Evolutionary conservation across 345 rosid genomes (phyloP).

Genomic region (Eucalyptus paniculata): DNA sequence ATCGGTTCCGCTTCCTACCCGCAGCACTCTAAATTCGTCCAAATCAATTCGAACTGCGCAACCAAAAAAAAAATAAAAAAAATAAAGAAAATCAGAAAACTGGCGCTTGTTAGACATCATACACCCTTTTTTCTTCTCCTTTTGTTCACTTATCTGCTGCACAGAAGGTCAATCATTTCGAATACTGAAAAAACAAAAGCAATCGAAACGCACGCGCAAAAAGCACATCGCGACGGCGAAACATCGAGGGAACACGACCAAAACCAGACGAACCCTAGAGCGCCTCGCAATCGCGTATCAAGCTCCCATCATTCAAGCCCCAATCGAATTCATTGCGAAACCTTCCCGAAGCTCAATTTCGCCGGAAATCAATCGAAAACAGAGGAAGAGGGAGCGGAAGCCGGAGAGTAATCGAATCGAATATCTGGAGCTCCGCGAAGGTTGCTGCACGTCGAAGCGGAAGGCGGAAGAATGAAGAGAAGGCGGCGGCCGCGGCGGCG

Average conservation of each 20-base stretch:
- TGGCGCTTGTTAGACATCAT: not conserved
- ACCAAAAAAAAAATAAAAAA: not conserved
- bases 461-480: not conserved
- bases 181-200: not conserved
- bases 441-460: not conserved
- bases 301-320: not conserved
- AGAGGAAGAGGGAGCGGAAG: not conserved
- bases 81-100: not conserved
- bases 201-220: not conserved
- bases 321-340: not conserved
- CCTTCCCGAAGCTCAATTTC: not conserved
- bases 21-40: not conserved
- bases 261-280: not conserved
- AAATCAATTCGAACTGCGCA: not conserved
- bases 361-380: not conserved
- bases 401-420: not conserved
- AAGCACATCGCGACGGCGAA: not conserved
- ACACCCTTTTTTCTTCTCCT: not conserved
- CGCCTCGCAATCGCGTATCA: not conserved
- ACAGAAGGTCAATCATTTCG: not conserved
- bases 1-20: conserved; percentile 1
- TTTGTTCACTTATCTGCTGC: not conserved
- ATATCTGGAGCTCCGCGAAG: not conserved
- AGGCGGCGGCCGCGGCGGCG: not conserved
- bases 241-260: not conserved